phyloP scores from a whole-genome alignment of 495 filamentous ascomycete species.

The Apodospora peruviana region DNA sequence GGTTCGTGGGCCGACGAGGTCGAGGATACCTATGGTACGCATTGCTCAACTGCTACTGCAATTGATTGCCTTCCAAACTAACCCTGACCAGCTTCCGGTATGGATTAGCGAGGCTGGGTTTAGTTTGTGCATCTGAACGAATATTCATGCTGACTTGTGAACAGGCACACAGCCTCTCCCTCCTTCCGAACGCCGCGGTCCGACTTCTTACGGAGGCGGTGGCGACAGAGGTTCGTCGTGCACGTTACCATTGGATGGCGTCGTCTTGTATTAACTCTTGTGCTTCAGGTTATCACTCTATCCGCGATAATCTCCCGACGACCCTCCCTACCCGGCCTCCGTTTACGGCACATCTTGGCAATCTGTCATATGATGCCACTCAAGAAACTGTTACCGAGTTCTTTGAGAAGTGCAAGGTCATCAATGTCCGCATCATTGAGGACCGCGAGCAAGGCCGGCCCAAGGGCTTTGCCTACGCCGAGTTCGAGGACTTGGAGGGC shows the following conservation, averaged over 20 bases:
- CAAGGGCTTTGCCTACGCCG: conserved; percentile 97
- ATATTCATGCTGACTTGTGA: not conserved
- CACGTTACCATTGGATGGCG: conserved; percentile 12
- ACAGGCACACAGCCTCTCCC: conserved; percentile 42
- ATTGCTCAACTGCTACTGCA: no score
- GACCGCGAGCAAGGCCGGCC: conserved; percentile 86
- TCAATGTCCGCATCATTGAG: conserved; percentile 90
- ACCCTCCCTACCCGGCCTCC: conserved; percentile 83
- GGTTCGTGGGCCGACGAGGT: conserved; percentile 98
- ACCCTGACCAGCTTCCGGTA: no score
- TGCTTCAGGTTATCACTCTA: conserved; percentile 49
- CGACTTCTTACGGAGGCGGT: conserved; percentile 25
- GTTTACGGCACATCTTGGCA: conserved; percentile 92
- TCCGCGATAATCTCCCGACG: conserved; percentile 70
- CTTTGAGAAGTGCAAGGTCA: conserved; percentile 75
- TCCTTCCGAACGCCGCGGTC: conserved; percentile 31
- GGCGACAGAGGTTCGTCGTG: conserved; percentile 28
- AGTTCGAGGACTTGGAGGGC: conserved; percentile 83
- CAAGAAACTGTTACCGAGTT: conserved; percentile 74
- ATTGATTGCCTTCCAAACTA: no score
- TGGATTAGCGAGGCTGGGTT: no score
- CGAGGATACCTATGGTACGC: conserved; percentile 74
- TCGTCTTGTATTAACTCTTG: not conserved
- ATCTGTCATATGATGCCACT: conserved; percentile 90
- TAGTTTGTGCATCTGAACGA: no score